Percentiles rank a stretch among this genome's conserved stretches.
Conservation (phyloP, 495 filamentous ascomycete species). For the Hypomontagnella submonticulosa region DNA sequence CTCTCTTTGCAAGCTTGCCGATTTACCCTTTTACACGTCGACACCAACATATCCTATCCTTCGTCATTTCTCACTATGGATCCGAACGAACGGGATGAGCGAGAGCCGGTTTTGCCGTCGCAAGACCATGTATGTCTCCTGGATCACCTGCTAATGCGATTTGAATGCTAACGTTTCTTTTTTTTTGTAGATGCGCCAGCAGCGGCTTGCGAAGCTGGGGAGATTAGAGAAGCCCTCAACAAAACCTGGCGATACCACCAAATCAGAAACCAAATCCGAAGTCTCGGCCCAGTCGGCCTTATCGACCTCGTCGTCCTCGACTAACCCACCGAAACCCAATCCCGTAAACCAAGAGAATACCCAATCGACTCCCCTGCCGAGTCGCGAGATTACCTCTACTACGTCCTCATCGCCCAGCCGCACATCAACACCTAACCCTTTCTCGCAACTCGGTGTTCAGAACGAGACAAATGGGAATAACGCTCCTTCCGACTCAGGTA, state of each 20-base stretch:
- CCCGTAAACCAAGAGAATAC: constrained; percentile 16
- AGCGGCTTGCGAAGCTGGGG: constrained; percentile 73
- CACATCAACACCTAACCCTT: constrained; percentile 47
- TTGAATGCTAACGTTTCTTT: not conserved
- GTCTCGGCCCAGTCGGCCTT: too few species aligned
- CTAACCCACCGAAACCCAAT: constrained; percentile 12
- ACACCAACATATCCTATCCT: not conserved
- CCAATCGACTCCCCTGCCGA: constrained; percentile 16
- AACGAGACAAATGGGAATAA: constrained; percentile 46
- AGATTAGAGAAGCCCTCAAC: constrained; percentile 23
- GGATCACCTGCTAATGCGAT: not conserved
- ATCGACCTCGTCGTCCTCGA: constrained; percentile 31
- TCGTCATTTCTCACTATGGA: constrained; percentile 34
- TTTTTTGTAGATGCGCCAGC: constrained; percentile 70
- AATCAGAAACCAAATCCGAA: constrained; percentile 29
- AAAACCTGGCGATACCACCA: constrained; percentile 27
- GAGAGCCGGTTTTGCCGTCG: constrained; percentile 40
- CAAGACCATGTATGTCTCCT: constrained; percentile 44
- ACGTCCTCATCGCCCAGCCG: constrained; percentile 8
- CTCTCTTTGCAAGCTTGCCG: too few species aligned
- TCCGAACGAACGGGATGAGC: constrained; percentile 38
- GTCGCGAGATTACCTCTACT: constrained; percentile 15
- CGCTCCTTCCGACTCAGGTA: constrained; percentile 39
- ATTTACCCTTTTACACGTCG: too few species aligned
- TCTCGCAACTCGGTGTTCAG: constrained; percentile 53